Conservation (phyloP, 352 stramenopile genomes). For the Aphanomyces astaci region DNA sequence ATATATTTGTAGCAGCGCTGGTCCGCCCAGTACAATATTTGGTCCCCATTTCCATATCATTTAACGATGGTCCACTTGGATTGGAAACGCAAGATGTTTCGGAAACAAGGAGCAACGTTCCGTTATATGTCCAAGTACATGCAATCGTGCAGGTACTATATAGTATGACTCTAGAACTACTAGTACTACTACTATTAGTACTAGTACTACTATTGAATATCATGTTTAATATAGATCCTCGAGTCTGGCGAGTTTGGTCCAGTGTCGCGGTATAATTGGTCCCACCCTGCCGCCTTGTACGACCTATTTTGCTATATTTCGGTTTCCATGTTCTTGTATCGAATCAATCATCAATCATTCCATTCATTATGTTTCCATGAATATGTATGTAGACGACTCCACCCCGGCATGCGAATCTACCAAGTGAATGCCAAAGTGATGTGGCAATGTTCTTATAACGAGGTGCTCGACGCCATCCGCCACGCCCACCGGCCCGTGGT, state of each 20-base stretch:
- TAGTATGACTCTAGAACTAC: too few species aligned
- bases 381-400: not conserved
- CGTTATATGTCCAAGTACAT: conserved; percentile 2
- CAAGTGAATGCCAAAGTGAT: conserved; percentile 3
- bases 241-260: not conserved
- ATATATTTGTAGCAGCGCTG: not conserved
- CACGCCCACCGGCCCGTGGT: not conserved
- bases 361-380: too few species aligned
- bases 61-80: not conserved
- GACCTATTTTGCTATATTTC: too few species aligned
- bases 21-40: not conserved
- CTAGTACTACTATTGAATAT: too few species aligned
- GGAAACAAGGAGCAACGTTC: not conserved
- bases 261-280: conserved; percentile 4
- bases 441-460: not conserved
- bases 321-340: too few species aligned
- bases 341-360: too few species aligned
- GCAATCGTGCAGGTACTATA: conserved; percentile 1
- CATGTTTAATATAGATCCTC: too few species aligned
- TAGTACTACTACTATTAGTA: too few species aligned
- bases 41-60: not conserved
- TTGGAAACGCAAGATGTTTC: not conserved
- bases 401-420: conserved; percentile 1
- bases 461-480: not conserved
- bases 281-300: not conserved